Evolutionary conservation across 164 flowering plant species (phyloP), one percentile per base, ranked within the genome.

Genomic region (Vitis rotundifolia): DNA sequence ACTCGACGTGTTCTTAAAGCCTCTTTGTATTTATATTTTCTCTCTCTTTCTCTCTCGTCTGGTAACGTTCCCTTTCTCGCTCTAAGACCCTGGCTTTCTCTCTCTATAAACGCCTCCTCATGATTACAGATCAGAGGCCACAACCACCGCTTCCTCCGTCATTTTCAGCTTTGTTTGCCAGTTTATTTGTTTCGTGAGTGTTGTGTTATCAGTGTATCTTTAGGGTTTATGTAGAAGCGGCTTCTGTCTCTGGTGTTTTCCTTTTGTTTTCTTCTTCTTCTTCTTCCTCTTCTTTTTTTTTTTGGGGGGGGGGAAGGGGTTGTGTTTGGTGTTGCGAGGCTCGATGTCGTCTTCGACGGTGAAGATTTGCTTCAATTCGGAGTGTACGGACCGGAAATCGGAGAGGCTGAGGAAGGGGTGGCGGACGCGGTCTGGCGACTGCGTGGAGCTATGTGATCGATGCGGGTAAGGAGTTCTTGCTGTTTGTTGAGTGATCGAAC

Each of bases 371-470:
- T 89, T 84, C 76, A 93, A 91, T 78, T 73, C 83, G 10, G 85
- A 83, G 72, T 93, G 98, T 61, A 79, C 79, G 71, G 88, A 83
- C 15, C n/a, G 68, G 59, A 82, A 82, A 68, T 70, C 85, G 59
- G 89, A 87, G 47, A 64, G 78, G 29, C 79, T 73, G 29, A 75
- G 87, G 67, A 85, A 82, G 61, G 98, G 93, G 11, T 93, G 98
- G 98, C 85, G 90, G n/a, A 84, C 89, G 12, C 84, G 91, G 49
- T 72, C 73, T 54, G 95, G 98, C 5, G 95, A 89, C 7, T 81
- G 63, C 29, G 89, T 91, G 9, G 87, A 89, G 66, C 93, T 93
- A 16, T 93, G 98, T 63, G 92, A 89, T 79, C 91, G 92, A 67
- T 93, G 98, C 95, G 87, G 68, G 98, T 93, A 71, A 81, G 90